Evolutionary conservation across 2,329 filamentous ascomycete genomes (phyloP).

Genomic region (Arthroderma sp.): DNA sequence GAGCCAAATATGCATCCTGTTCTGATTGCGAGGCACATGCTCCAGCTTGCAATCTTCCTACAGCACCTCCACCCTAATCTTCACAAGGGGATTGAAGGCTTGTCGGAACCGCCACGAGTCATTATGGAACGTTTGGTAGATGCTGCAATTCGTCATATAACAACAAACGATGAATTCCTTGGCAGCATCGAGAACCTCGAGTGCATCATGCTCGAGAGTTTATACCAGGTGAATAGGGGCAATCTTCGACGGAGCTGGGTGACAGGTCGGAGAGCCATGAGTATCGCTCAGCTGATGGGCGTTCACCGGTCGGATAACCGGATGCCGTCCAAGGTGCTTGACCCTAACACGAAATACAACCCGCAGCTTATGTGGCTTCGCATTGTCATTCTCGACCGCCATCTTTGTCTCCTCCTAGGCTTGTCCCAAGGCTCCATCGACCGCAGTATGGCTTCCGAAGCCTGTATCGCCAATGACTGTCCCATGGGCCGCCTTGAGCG

Average conservation of each 20-base stretch:
- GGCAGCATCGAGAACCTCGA: conserved; percentile 29
- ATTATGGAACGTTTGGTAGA: conserved; percentile 20
- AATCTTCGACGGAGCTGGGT: conserved; percentile 32
- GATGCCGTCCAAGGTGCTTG: conserved; percentile 12
- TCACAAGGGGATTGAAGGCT: not conserved
- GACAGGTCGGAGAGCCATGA: conserved; percentile 26
- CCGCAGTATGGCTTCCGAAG: conserved; percentile 9
- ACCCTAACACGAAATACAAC: conserved; percentile 7
- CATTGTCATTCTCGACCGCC: conserved; percentile 26
- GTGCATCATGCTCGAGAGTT: conserved; percentile 30
- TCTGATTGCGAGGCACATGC: conserved; percentile 35
- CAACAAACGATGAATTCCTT: conserved; percentile 27
- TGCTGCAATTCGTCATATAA: conserved; percentile 21
- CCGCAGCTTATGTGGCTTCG: conserved; percentile 27
- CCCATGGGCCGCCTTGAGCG: conserved; percentile 34
- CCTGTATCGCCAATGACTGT: conserved; percentile 21
- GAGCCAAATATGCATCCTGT: conserved; percentile 32
- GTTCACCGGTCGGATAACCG: conserved; percentile 19
- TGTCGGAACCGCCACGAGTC: conserved; percentile 1
- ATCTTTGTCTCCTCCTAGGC: conserved; percentile 30
- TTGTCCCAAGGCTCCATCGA: conserved; percentile 21
- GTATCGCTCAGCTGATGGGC: conserved; percentile 30
- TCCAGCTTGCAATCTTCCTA: conserved; percentile 35
- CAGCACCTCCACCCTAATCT: conserved; percentile 32
- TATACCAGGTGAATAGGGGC: conserved; percentile 27